Evolutionary conservation across 352 stramenopile species (phyloP), one percentile per base, ranked within the genome.

Genomic region (Pythium guiyangense): DNA sequence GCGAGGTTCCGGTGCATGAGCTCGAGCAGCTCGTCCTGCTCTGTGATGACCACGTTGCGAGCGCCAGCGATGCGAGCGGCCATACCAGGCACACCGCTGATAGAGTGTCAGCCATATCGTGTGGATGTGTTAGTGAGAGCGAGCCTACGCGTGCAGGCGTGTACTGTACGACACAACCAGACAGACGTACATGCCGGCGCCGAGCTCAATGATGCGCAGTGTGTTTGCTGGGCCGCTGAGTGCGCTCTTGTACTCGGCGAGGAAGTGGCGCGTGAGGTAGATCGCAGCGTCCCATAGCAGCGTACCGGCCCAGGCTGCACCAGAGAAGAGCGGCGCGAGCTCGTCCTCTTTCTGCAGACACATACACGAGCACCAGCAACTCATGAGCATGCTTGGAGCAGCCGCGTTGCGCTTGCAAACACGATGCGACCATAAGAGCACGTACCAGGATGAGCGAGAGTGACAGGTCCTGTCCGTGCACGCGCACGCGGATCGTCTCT

Each of bases 271-370:
- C 22, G 80, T 67, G 47, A 93, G 68, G 52, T 88, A 70, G 55
- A 89, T 71, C 1, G 86, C 88, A 1, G 90, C 90, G 18, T 90
- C 79, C 90, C 90, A 97, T 37, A 97, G 51, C 22, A 97, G 73
- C 26, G 94, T 98, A 1, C 94, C 94, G 5, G 94, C 94, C 94
- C 94, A 98, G 40, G 86, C 78, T 8, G 88, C 90, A 10, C 94
- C 94, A 22, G 91, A 94, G 72, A 98, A 98, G 8, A 98, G 67
- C 27, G 94, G 94, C 29, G 91, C 91, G 26, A 98, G 76, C 51
- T 96, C 86, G 59, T 96, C 75, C 60, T 85, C 77, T 76, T 87
- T 74, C 83, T 93, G 52, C 11, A 15, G 26, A 12, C 25, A 25
- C 15, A 39, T 40, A 43, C 22, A 39, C 4, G n/a, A 47, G 5